A percentile compares a stretch with the other conserved stretches of the same genome.
Evolutionary conservation across 1,284 basidiomycete genomes (phyloP).

Genomic region (Serendipita sp.): DNA sequence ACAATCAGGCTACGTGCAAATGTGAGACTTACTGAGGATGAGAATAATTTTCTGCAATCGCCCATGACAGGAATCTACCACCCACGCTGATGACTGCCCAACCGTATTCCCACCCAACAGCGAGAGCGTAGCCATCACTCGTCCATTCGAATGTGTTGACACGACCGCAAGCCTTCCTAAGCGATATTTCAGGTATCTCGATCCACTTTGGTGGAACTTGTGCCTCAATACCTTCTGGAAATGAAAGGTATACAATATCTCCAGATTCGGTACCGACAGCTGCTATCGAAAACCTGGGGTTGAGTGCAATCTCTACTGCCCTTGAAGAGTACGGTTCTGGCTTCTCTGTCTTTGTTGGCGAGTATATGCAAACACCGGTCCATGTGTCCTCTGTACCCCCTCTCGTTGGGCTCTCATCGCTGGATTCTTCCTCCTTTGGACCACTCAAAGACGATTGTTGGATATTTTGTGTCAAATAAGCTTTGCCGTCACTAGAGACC

Average conservation of each 20-base stretch:
- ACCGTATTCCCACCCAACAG: slow-evolving; percentile 82
- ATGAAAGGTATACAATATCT: slow-evolving; percentile 29
- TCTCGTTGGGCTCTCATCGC: slow-evolving; percentile 40
- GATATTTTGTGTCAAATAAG: slow-evolving; percentile 49
- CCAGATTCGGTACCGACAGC: slow-evolving; percentile 69
- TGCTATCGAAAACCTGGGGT: slow-evolving; percentile 71
- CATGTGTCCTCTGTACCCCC: slow-evolving; percentile 31
- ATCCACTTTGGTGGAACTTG: slow-evolving; percentile 40
- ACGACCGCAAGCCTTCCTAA: slow-evolving; percentile 45
- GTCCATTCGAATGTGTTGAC: slow-evolving; percentile 78
- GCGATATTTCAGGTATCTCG: slow-evolving; percentile 41
- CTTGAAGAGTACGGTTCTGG: slow-evolving; percentile 37
- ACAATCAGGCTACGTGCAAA: background rate
- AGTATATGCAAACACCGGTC: slow-evolving; percentile 10
- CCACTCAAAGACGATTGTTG: slow-evolving; percentile 5
- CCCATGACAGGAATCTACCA: slow-evolving; percentile 70
- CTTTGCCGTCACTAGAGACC: slow-evolving; percentile 69
- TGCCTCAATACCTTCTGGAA: slow-evolving; percentile 43
- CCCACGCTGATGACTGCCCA: slow-evolving; percentile 90
- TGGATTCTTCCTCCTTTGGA: background rate
- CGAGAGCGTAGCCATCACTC: slow-evolving; percentile 91
- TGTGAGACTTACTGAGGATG: slow-evolving; percentile 36
- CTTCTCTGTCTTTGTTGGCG: background rate
- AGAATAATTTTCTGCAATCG: slow-evolving; percentile 57
- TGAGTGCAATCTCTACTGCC: slow-evolving; percentile 55